Evolutionary conservation across 164 flowering plant species (phyloP), one percentile per base, ranked within the genome.

Genomic region (Dillenia suffruticosa): DNA sequence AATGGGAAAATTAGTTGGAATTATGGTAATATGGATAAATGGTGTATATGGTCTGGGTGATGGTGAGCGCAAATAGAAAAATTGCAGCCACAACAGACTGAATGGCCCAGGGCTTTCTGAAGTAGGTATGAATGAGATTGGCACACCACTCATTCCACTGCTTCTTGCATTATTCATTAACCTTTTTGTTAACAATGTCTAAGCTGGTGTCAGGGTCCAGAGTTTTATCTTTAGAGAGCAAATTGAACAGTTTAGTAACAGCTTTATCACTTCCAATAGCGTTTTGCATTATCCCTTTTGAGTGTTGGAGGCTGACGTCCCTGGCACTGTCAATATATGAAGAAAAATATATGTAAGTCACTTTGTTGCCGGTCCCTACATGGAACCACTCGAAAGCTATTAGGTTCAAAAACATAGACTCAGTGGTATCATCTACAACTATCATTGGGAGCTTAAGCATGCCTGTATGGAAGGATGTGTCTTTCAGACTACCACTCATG

Each of bases 211-310:
- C 64, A 0, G 84, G 84, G 22, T 81, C 84, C 6, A 79, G 64
- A 0, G 84, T 65, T 2, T 77, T 67, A 17, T 79, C 87, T 58
- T 76, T 76, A 10, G 84, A 74, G 8, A 82, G 62, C 8, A 73
- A 65, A 48, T 81, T 82, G 67, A 85, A 84, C 48, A 85, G 73
- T 17, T 77, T 74, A 9, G 87, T 84, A 10, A 79, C 82, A 1
- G 79, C 82, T 47, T 82, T 76, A 60, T 82, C 83, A 52, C 86
- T 82, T 15, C 89, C 89, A 1, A 79, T n/a, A 0, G 76, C 80
- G 54, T 75, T 82, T 44, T 74, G 70, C 10, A 85, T 72, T 50
- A 85, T 81, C 19, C 81, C 79, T 12, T 62, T 51, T 0, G 72
- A 61, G 47, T 74, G 77, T 17, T 77, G 68, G 5, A 76, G 76